Conservation (phyloP, 306 rosid species). For the Canavalia gladiata region DNA sequence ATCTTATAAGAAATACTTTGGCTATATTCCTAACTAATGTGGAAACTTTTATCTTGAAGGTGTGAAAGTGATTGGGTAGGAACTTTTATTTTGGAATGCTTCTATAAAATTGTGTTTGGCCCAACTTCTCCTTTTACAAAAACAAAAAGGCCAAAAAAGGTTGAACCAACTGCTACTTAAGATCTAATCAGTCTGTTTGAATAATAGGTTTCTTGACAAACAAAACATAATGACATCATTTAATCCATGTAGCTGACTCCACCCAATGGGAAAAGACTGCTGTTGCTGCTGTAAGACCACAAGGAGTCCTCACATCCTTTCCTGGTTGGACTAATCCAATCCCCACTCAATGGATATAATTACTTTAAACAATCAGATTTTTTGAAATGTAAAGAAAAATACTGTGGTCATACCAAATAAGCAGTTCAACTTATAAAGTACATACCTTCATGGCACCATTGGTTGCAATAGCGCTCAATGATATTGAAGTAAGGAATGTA, state of each 20-base stretch:
- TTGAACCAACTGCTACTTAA: not conserved
- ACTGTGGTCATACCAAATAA: slow-evolving; percentile 19
- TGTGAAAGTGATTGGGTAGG: not conserved
- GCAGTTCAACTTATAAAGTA: slow-evolving; percentile 31
- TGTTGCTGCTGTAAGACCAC: not conserved
- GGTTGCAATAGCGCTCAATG: slow-evolving; percentile 98
- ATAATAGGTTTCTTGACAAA: not conserved
- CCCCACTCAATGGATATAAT: not conserved
- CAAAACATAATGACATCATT: not conserved
- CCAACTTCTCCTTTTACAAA: not conserved
- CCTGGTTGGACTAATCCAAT: not conserved
- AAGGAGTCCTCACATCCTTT: slow-evolving; percentile 10
- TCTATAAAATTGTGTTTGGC: not conserved
- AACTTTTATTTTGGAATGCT: not conserved
- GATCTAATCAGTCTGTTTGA: not conserved
- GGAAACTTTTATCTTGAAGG: not conserved
- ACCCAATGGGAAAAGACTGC: not conserved
- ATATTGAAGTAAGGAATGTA: slow-evolving; percentile 93
- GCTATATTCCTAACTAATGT: not conserved
- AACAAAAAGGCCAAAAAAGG: not conserved
- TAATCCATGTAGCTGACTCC: not conserved
- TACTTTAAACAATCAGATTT: slow-evolving; percentile 30
- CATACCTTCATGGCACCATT: slow-evolving; percentile 99
- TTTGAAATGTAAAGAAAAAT: not conserved
- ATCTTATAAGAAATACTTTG: not conserved